These are phyloP conservation scores for Beauveria rudraprayagi DNA, from an alignment of 2,329 filamentous ascomycete species.

Conservation along the genomic window DNA sequence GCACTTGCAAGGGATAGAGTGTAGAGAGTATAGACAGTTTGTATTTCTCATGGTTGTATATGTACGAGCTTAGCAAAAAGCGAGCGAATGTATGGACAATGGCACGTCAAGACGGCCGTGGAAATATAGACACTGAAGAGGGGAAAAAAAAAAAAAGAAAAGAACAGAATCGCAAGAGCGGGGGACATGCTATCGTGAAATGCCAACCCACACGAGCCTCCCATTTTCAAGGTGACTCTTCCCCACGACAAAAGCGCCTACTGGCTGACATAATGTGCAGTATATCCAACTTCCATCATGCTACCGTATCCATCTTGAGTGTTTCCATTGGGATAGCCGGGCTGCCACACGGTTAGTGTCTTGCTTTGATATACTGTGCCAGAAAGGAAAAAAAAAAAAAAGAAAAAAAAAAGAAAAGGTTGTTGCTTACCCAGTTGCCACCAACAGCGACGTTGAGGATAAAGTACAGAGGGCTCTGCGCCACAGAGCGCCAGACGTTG, in stretches of 20 bases:
- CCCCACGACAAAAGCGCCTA: background rate
- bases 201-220: background rate
- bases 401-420: too few species aligned
- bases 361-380: background rate
- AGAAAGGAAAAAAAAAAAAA: background rate
- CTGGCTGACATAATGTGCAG: conserved; percentile 33
- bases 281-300: conserved; percentile 46
- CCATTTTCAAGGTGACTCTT: background rate
- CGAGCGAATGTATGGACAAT: conserved; percentile 6
- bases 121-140: conserved; percentile 11
- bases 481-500: conserved; percentile 40
- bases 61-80: conserved; percentile 1
- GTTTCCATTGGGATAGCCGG: conserved; percentile 38
- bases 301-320: conserved; percentile 38
- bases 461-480: conserved; percentile 42
- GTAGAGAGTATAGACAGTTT: conserved; percentile 8
- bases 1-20: background rate
- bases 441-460: conserved; percentile 50
- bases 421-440: conserved; percentile 39
- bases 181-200: background rate
- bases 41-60: conserved; percentile 6
- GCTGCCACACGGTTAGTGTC: conserved; percentile 24
- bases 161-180: background rate
- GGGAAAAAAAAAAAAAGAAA: background rate
- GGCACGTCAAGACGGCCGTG: conserved; percentile 5